phyloP scores from a whole-genome alignment of 2,329 filamentous ascomycete species.

The Dendryphion nanum region DNA sequence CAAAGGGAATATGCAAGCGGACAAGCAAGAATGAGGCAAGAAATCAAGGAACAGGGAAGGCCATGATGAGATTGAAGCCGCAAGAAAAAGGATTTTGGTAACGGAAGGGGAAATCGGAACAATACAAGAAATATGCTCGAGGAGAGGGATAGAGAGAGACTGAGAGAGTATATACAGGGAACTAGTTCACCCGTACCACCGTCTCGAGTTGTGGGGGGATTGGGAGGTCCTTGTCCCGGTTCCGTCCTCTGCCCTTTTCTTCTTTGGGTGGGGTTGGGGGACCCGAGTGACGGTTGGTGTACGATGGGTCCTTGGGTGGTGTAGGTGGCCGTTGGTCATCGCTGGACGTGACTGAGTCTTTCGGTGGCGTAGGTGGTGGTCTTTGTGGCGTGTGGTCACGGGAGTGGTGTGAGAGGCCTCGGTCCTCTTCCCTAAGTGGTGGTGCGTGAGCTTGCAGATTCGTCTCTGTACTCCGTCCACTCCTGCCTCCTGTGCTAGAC shows the following conservation, averaged over 20 bases:
- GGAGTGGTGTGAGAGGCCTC: slow-evolving; percentile 16
- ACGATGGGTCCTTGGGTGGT: slow-evolving; percentile 35
- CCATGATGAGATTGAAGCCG: no score
- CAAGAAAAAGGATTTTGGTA: no score
- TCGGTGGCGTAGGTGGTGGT: slow-evolving; percentile 47
- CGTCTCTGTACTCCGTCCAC: slow-evolving; percentile 36
- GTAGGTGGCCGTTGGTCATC: slow-evolving; percentile 35
- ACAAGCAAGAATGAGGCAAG: no score
- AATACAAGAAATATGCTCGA: no score
- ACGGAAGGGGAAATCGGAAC: no score
- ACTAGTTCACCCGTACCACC: slow-evolving; percentile 32
- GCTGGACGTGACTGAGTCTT: slow-evolving; percentile 29
- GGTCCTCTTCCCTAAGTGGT: slow-evolving; percentile 20
- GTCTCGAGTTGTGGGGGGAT: slow-evolving; percentile 32
- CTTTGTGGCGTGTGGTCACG: slow-evolving; percentile 28
- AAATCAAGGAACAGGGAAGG: no score
- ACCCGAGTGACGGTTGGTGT: slow-evolving; percentile 24
- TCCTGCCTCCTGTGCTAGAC: slow-evolving; percentile 58
- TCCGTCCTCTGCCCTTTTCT: slow-evolving; percentile 22
- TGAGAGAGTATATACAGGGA: no score
- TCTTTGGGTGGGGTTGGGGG: slow-evolving; percentile 44
- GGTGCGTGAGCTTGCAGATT: slow-evolving; percentile 16
- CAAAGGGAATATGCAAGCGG: no score
- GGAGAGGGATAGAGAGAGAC: no score
- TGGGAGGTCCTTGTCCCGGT: slow-evolving; percentile 36